phyloP scores from a whole-genome alignment of 768 basidiomycete species.

The Boletus tylopilopsis region DNA sequence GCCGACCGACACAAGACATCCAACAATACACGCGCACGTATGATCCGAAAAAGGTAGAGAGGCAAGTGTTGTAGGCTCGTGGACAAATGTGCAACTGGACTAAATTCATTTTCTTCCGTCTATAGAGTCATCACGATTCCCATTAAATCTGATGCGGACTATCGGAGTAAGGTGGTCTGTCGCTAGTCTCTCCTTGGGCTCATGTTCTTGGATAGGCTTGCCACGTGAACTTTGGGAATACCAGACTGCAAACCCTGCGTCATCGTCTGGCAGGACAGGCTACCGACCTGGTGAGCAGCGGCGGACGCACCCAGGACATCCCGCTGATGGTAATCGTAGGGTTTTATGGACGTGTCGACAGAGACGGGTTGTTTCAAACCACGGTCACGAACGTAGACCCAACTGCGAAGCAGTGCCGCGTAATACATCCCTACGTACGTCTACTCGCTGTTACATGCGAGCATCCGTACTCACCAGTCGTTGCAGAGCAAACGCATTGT shows the following conservation, averaged over 20 bases:
- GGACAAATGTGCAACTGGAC: not conserved
- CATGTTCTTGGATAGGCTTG: constrained; percentile 23
- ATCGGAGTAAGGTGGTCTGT: constrained; percentile 42
- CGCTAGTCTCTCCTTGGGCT: not conserved
- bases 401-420: constrained; percentile 70
- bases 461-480: not conserved
- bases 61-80: constrained; percentile 38
- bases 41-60: constrained; percentile 47
- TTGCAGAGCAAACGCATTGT: constrained; percentile 64
- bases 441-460: not conserved
- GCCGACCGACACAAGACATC: constrained; percentile 42
- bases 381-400: constrained; percentile 78
- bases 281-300: constrained; percentile 45
- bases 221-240: constrained; percentile 50
- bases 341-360: constrained; percentile 59
- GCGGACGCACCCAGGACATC: not conserved
- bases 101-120: constrained; percentile 3
- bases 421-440: constrained; percentile 64
- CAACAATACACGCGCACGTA: constrained; percentile 68
- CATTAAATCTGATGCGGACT: constrained; percentile 56
- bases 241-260: constrained; percentile 57
- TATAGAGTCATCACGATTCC: constrained; percentile 60
- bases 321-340: constrained; percentile 29
- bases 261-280: constrained; percentile 49
- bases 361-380: constrained; percentile 57